Evolutionary conservation across 2,329 filamentous ascomycete species (phyloP).

Genomic region (Claviceps sp.): DNA sequence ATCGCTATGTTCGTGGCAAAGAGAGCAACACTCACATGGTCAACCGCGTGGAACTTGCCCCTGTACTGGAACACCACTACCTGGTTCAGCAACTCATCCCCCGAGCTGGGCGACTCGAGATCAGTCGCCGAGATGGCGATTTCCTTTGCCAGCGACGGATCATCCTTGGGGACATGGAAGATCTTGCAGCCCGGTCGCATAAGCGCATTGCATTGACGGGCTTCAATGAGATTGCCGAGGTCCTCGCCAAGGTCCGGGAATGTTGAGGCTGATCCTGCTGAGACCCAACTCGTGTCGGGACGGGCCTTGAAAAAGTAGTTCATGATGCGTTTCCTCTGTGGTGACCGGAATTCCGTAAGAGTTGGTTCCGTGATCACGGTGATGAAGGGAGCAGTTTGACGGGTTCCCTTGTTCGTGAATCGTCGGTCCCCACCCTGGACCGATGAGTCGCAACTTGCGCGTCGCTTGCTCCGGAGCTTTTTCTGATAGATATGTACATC

Average conservation of each 20-base stretch:
- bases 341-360: background rate
- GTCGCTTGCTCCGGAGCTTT: too few relatives aligned
- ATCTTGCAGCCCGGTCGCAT: conserved; percentile 43
- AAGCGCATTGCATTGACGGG: conserved; percentile 23
- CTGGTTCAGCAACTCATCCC: conserved; percentile 36
- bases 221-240: conserved; percentile 22
- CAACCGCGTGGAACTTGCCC: conserved; percentile 51
- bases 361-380: background rate
- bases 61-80: conserved; percentile 53
- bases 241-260: conserved; percentile 38
- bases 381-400: background rate
- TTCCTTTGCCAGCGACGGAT: conserved; percentile 22
- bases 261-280: conserved; percentile 38
- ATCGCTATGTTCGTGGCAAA: too few relatives aligned
- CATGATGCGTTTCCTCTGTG: conserved; percentile 8
- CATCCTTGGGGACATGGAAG: conserved; percentile 34
- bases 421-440: background rate
- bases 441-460: background rate
- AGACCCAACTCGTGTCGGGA: conserved; percentile 30
- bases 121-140: conserved; percentile 14
- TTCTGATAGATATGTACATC: too few relatives aligned
- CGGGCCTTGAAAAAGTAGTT: conserved; percentile 11
- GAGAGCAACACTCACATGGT: conserved; percentile 40
- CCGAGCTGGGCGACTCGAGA: background rate
- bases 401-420: background rate